Conservation (phyloP, 2,329 filamentous ascomycete genomes). For the Fusarium caatingaense region DNA sequence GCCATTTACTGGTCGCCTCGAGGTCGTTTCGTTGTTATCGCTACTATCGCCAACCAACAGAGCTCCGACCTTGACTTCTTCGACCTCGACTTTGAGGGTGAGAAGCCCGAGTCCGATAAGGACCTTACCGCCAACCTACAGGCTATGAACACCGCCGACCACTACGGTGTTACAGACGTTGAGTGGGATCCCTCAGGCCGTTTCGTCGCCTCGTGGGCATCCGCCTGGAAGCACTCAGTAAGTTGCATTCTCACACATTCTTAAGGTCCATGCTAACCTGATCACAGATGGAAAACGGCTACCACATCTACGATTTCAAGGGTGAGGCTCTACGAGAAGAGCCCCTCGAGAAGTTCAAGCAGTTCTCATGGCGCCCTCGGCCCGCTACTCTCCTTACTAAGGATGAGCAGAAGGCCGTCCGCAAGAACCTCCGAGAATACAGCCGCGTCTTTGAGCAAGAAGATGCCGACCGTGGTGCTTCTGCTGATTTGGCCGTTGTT, state of each 20-base stretch:
- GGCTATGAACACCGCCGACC: constrained; percentile 91
- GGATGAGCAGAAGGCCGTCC: constrained; percentile 96
- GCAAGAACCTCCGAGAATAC: constrained; percentile 98
- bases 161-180: constrained; percentile 97
- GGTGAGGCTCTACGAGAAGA: constrained; percentile 91
- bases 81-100: constrained; percentile 97
- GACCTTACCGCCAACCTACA: constrained; percentile 94
- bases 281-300: constrained; percentile 96
- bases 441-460: constrained; percentile 94
- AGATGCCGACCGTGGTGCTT: constrained; percentile 91
- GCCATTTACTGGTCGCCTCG: constrained; percentile 99
- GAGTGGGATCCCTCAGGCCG: constrained; percentile 98
- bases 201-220: constrained; percentile 93
- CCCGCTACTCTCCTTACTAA: constrained; percentile 91
- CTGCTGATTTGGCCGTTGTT: constrained; percentile 92
- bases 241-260: constrained; percentile 52
- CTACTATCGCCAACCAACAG: constrained; percentile 91
- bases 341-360: constrained; percentile 96
- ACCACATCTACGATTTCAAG: constrained; percentile 97
- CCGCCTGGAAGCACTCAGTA: constrained; percentile 95
- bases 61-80: constrained; percentile 97
- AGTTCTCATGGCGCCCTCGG: constrained; percentile 93
- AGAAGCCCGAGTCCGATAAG: constrained; percentile 93
- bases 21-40: constrained; percentile 94
- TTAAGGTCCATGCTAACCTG: constrained; percentile 16